Evolutionary conservation across 1,139 yeast genomes (phyloP).

Genomic region (Citeromyces siamensis): DNA sequence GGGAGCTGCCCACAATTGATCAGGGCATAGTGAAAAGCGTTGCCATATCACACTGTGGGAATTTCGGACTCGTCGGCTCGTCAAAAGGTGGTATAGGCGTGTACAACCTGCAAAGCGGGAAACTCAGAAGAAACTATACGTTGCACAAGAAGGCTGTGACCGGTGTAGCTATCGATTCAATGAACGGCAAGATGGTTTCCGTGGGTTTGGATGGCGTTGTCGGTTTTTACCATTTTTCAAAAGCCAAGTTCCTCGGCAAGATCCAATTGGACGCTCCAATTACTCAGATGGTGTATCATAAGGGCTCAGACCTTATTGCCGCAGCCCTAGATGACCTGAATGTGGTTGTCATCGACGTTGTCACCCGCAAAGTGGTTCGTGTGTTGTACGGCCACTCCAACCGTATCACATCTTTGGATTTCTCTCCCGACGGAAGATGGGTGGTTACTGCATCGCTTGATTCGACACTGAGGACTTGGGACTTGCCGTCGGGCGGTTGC

Average conservation of each 20-base stretch:
- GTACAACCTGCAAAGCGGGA: slow-evolving; percentile 86
- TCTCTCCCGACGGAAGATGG: slow-evolving; percentile 96
- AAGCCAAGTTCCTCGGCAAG: slow-evolving; percentile 57
- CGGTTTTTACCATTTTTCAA: slow-evolving; percentile 77
- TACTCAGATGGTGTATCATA: slow-evolving; percentile 65
- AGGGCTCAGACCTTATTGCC: slow-evolving; percentile 76
- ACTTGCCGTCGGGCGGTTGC: slow-evolving; percentile 93
- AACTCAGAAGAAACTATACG: slow-evolving; percentile 46
- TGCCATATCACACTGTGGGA: slow-evolving; percentile 85
- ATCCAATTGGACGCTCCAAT: slow-evolving; percentile 66
- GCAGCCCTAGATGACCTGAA: slow-evolving; percentile 80
- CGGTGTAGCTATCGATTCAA: slow-evolving; percentile 81
- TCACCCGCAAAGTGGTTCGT: slow-evolving; percentile 75
- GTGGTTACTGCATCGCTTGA: slow-evolving; percentile 76
- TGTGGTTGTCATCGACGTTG: slow-evolving; percentile 70
- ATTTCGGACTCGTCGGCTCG: slow-evolving; percentile 91
- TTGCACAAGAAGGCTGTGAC: slow-evolving; percentile 76
- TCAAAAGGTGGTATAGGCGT: slow-evolving; percentile 80
- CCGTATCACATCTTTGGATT: slow-evolving; percentile 80
- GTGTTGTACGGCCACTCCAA: slow-evolving; percentile 84
- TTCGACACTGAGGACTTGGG: slow-evolving; percentile 92
- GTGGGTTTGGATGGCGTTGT: slow-evolving; percentile 83
- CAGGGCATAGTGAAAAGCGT: slow-evolving; percentile 74
- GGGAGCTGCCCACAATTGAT: slow-evolving; percentile 61
- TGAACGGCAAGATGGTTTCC: slow-evolving; percentile 80